Evolutionary conservation across 306 rosid genomes (phyloP), one percentile per base, ranked within the genome.

Genomic region (Pterocarpus macrocarpus): DNA sequence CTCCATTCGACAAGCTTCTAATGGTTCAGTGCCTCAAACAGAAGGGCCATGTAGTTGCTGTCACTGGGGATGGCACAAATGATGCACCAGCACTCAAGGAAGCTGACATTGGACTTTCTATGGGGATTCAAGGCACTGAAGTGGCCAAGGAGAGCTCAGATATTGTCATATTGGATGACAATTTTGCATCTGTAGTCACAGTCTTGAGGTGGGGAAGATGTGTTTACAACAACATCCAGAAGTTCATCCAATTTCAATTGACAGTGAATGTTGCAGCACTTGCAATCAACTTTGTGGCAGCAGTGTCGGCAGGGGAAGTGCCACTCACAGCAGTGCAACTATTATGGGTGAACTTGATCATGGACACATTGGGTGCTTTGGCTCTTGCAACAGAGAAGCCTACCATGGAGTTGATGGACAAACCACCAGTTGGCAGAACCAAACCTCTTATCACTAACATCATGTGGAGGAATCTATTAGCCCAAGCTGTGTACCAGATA

Each of bases 71-170:
- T 16, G 86, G 86, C 7, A 82, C 86, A 32, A 82, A 82, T 14
- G 86, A 82, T 17, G 86, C 86, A 52, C 86, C 86, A 1, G 86
- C 86, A n/a, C 77, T 82, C 3, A 82, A 82, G 28, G 86, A 82
- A 82, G 86, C 86, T n/a, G 86, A 82, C 14, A 77, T 82, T 50
- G 86, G 86, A 36, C 86, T 82, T 8, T 82, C 86, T 8, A 82
- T 82, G 86, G 86, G 86, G 59, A 77, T 82, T 2, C 86, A 82
- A 82, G 86, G 86, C 2, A 82, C 86, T 11, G 86, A 82, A 70
- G 86, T 82, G 47, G 86, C 86, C 1, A 82, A 82, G 62, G 86
- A 76, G 82, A 82, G 86, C n/a, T 82, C 86, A 50, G 86, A 82
- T 34, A 82, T 82, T 62, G 82, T 82, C 1, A 82, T 82, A 32